Evolutionary conservation across 139 green algal genomes (phyloP), one percentile per base, ranked within the genome.

Genomic region (Diplosphaera chodatii): DNA sequence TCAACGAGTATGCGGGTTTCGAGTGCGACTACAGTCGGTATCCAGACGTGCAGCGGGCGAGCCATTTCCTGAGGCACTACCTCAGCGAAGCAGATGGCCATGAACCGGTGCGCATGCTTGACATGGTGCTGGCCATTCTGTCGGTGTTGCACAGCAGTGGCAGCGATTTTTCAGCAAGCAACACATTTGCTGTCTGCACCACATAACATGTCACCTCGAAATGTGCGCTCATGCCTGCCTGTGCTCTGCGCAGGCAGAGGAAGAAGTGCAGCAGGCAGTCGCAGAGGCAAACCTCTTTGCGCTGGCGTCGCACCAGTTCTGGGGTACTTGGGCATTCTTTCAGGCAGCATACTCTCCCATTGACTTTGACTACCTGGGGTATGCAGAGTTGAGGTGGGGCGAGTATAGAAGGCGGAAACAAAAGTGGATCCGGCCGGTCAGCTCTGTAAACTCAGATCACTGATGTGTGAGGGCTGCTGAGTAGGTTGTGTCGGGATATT

Each of bases 1-100:
- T 98, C 82, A 92, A 89, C 69, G 95, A 99, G 82, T 99, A 94
- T 67, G 94, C 94, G 8, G 95, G 94, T 2, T 96, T 98, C 76
- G 91, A 98, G n/a, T 91, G 92, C 68, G 91, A 96, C 56, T 97
- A 94, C 68, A 77, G 30, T 1, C 78, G 81, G 65, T 97, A 86
- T 37, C 77, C 80, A 4, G 55, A 69, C 20, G 15, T 32, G 1
- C 34, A 78, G 32, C 32, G 70, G 20, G 66, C 68, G 0, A 63
- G 31, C 2, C 25, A 70, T 20, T 96, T 96, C 68, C 84, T 93
- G 37, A 40, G 67, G 1, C 66, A 84, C 55, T 96, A 96, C 79
- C 76, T 96, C 1, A 62, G 76, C 27, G 73, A 80, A 55, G 65
- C 32, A 8, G 15, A 32, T 27, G 32, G 40, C 18, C 65, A 20